phyloP scores from a whole-genome alignment of 1,139 yeast species.

The Debaryomyces sp. region DNA sequence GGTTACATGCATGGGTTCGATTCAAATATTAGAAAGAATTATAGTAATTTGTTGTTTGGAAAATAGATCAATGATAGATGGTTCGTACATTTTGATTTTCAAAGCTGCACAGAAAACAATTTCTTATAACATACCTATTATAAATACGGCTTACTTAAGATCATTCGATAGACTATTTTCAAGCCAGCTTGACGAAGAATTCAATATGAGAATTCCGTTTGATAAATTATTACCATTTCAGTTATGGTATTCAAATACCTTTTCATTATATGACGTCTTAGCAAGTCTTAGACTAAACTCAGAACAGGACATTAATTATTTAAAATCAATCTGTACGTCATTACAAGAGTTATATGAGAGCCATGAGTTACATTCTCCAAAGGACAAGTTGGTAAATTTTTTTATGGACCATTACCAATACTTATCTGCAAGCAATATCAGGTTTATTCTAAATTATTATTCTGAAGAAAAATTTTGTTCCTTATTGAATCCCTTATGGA shows the following conservation, averaged over 20 bases:
- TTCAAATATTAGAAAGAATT: constrained; percentile 28
- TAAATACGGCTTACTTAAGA: constrained; percentile 36
- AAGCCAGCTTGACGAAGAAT: constrained; percentile 23
- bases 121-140: constrained; percentile 29
- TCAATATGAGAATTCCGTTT: constrained; percentile 16
- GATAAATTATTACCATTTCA: constrained; percentile 42
- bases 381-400: constrained; percentile 45
- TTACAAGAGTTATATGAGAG: constrained; percentile 36
- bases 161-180: constrained; percentile 38
- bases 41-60: constrained; percentile 20
- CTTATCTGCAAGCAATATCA: constrained; percentile 38
- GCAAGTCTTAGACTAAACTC: constrained; percentile 24
- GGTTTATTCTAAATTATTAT: constrained; percentile 50
- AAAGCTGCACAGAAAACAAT: constrained; percentile 25
- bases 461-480: constrained; percentile 55
- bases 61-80: constrained; percentile 20
- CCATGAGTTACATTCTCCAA: constrained; percentile 47
- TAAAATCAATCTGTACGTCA: constrained; percentile 40
- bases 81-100: constrained; percentile 26
- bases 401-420: constrained; percentile 41
- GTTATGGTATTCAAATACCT: constrained; percentile 49
- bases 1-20: constrained; percentile 55
- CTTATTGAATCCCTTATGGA: constrained; percentile 57
- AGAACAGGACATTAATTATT: constrained; percentile 35
- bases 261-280: constrained; percentile 45